Base-by-base conservation (phyloP, 768 basidiomycete genomes). In the Pisolithus tinctorius region DNA sequence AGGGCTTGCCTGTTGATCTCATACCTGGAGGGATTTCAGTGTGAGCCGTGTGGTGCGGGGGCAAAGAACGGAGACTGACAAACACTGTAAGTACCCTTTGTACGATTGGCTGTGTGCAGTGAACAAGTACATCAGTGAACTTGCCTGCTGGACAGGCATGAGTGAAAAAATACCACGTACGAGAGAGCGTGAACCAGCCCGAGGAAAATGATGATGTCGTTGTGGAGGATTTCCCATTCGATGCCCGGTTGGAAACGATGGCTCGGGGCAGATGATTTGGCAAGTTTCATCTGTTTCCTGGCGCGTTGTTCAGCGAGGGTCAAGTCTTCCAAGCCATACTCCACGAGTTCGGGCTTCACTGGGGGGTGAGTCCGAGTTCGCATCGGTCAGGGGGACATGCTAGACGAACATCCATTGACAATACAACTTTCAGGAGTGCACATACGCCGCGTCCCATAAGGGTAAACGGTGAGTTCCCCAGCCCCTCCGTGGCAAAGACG, bases 181-280 rank as follows among this genome's bases (percentile, higher is more conserved):
- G 80, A 82, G 39, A 89, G 66, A 7, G 83, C 86, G 58, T 83
- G 78, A 0, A 82, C 84, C 48, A 91, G 67, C 0, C 86, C 88
- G 6, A 84, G 71, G 38, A 91, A 64, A 4, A 91, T 78, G 6
- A 84, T 75, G 0, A 83, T 78, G 59, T 91, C 88, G 0, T 88
- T 83, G 55, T 82, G 78, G 10, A 90, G 62, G 38, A 91, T 75
- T 59, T 91, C 88, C 77, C 81, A 91, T 58, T 91, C 88, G 7
- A 84, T 63, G 6, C 85, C 87, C 2, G 83, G 69, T 3, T 76
- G 63, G 61, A 85, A 88, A 10, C 73, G 69, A 20, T 72, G 68
- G 8, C 55, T 57, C 37, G 59, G 59, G 43, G 53, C 61, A 36
- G 42, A 69, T 48, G 60, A 60, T 65, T 72, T 71, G 52, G 69